Evolutionary conservation across 2,329 filamentous ascomycete species (phyloP).

Genomic region (Clonostachys sp.): DNA sequence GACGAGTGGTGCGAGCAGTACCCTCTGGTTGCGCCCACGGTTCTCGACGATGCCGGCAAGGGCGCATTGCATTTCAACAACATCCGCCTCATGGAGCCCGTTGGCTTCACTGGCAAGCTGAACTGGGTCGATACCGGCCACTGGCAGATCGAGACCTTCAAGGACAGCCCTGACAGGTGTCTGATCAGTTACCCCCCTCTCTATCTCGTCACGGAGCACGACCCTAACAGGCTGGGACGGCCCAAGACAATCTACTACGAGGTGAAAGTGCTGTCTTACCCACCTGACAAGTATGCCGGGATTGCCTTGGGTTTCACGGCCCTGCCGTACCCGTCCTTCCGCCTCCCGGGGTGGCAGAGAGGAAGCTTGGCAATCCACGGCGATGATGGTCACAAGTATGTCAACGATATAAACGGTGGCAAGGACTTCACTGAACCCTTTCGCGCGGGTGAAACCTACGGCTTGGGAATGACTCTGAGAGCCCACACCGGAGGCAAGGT

Average conservation of each 20-base stretch:
- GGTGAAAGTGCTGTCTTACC: slow-evolving; percentile 47
- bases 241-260: slow-evolving; percentile 67
- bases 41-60: slow-evolving; percentile 38
- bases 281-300: slow-evolving; percentile 45
- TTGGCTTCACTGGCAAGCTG: slow-evolving; percentile 40
- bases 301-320: slow-evolving; percentile 69
- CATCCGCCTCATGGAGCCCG: slow-evolving; percentile 48
- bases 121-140: slow-evolving; percentile 39
- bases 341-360: slow-evolving; percentile 77
- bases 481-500: slow-evolving; percentile 14
- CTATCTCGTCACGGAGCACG: slow-evolving; percentile 58
- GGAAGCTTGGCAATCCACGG: slow-evolving; percentile 72
- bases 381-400: slow-evolving; percentile 72
- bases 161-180: slow-evolving; percentile 52
- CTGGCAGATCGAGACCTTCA: slow-evolving; percentile 40
- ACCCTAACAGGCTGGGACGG: slow-evolving; percentile 35
- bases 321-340: slow-evolving; percentile 71
- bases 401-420: slow-evolving; percentile 73
- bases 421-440: slow-evolving; percentile 64
- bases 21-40: slow-evolving; percentile 50
- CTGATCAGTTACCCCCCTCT: slow-evolving; percentile 66
- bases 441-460: slow-evolving; percentile 59
- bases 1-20: slow-evolving; percentile 61
- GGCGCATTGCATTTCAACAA: slow-evolving; percentile 45
- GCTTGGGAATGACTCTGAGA: slow-evolving; percentile 64